Evolutionary conservation across 495 filamentous ascomycete genomes (phyloP).

Genomic region (Podospora pseudopauciseta): DNA sequence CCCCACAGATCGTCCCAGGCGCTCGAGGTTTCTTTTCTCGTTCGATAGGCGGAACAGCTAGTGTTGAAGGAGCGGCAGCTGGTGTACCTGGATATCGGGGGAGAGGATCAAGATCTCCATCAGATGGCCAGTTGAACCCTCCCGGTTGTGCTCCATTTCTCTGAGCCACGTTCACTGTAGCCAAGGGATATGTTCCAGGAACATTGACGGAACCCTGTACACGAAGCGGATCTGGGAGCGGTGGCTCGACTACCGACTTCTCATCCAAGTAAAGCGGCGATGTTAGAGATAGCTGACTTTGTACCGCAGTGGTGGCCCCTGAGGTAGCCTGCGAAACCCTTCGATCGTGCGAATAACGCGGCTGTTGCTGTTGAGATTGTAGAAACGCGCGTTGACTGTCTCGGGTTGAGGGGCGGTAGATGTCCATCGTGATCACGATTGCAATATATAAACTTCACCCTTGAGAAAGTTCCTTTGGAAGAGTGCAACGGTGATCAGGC

Average conservation of each 20-base stretch:
- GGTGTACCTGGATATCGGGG: slow-evolving; percentile 19
- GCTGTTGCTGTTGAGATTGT: not conserved
- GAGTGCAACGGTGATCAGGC: not conserved
- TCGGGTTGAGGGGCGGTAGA: slow-evolving; percentile 6
- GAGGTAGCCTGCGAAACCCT: not conserved
- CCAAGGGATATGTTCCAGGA: not conserved
- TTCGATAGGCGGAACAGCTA: slow-evolving; percentile 15
- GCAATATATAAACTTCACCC: not conserved
- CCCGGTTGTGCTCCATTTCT: not conserved
- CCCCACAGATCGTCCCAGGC: slow-evolving; percentile 14
- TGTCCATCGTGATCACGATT: slow-evolving; percentile 1
- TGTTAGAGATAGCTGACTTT: slow-evolving; percentile 3
- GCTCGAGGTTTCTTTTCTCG: not conserved
- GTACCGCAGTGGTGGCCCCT: not conserved
- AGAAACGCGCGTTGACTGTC: slow-evolving; percentile 5
- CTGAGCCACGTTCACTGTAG: not conserved
- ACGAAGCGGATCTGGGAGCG: not conserved
- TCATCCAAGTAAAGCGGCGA: slow-evolving; percentile 2
- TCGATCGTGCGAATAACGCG: not conserved
- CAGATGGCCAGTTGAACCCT: slow-evolving; percentile 4
- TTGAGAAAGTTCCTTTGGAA: not conserved
- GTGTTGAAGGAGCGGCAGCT: not conserved
- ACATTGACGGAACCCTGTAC: not conserved
- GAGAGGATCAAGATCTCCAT: slow-evolving; percentile 2
- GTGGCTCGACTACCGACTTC: slow-evolving; percentile 11